phyloP scores from a whole-genome alignment of 1,284 basidiomycete genomes.

The Papiliotrema terrestris region DNA sequence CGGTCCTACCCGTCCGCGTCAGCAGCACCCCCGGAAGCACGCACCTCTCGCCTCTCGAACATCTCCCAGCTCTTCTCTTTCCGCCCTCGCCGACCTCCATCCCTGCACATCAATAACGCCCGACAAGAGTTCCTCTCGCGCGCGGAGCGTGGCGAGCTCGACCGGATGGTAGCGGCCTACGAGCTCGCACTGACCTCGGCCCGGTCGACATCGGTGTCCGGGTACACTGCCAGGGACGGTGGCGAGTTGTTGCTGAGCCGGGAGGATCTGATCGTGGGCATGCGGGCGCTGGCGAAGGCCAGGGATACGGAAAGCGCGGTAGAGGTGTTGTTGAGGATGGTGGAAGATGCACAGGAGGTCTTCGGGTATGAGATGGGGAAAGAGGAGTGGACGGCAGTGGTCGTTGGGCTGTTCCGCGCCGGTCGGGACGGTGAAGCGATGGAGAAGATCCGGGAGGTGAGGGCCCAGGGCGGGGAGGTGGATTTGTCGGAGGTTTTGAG shows the following conservation, averaged over 20 bases:
- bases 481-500: constrained; percentile 3
- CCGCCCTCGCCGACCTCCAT: not conserved
- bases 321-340: not conserved
- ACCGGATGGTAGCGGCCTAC: not conserved
- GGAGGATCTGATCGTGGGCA: not conserved
- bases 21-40: too few relatives aligned
- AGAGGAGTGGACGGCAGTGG: not conserved
- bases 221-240: not conserved
- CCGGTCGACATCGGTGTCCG: not conserved
- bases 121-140: not conserved
- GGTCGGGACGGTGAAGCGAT: not conserved
- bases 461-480: not conserved
- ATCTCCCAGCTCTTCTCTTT: not conserved
- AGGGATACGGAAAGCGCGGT: not conserved
- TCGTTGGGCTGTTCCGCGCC: not conserved
- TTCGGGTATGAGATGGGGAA: not conserved
- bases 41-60: too few relatives aligned
- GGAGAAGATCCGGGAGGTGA: not conserved
- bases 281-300: not conserved
- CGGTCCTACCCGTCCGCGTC: not conserved
- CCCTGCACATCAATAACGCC: not conserved
- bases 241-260: not conserved
- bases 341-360: not conserved
- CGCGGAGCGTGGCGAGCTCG: not conserved
- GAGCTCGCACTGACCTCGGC: not conserved